phyloP scores from a whole-genome alignment of 2,329 filamentous ascomycete species.

The Xylariaceae sp. region DNA sequence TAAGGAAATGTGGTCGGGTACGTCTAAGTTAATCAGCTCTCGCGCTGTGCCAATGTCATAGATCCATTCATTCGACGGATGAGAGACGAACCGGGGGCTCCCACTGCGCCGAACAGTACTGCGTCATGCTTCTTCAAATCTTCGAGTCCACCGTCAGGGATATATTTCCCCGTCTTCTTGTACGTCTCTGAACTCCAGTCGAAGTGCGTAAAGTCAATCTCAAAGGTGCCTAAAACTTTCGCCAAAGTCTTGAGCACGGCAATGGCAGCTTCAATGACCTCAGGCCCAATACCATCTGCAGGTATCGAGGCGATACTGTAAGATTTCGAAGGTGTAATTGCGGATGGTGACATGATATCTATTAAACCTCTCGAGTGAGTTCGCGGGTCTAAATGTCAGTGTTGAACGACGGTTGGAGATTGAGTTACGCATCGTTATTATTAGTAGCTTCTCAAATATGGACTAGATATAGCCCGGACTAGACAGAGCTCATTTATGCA shows the following conservation, averaged over 20 bases:
- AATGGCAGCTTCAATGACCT: slow-evolving; percentile 64
- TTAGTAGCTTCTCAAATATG: not conserved
- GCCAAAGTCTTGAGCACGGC: slow-evolving; percentile 60
- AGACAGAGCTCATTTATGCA: not conserved
- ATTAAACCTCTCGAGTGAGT: not conserved
- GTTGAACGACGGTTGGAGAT: not conserved
- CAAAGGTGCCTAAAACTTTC: slow-evolving; percentile 57
- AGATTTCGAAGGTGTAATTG: slow-evolving; percentile 30
- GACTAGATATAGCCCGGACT: not conserved
- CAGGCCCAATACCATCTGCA: slow-evolving; percentile 65
- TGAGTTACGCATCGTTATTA: not conserved
- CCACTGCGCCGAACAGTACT: slow-evolving; percentile 67
- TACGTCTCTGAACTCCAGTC: slow-evolving; percentile 71
- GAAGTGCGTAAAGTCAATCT: slow-evolving; percentile 63
- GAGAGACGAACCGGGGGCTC: slow-evolving; percentile 49
- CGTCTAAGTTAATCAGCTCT: slow-evolving; percentile 41
- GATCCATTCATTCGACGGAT: not conserved
- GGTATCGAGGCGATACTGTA: slow-evolving; percentile 63
- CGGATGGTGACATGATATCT: slow-evolving; percentile 26
- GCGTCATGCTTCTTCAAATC: slow-evolving; percentile 53
- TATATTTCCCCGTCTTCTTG: slow-evolving; percentile 67
- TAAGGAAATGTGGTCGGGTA: slow-evolving; percentile 68
- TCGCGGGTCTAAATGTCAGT: not conserved
- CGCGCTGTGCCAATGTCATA: not conserved
- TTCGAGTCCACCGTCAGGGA: slow-evolving; percentile 62